Base-by-base conservation (phyloP, 306 rosid genomes). In the Malus sylvestris region DNA sequence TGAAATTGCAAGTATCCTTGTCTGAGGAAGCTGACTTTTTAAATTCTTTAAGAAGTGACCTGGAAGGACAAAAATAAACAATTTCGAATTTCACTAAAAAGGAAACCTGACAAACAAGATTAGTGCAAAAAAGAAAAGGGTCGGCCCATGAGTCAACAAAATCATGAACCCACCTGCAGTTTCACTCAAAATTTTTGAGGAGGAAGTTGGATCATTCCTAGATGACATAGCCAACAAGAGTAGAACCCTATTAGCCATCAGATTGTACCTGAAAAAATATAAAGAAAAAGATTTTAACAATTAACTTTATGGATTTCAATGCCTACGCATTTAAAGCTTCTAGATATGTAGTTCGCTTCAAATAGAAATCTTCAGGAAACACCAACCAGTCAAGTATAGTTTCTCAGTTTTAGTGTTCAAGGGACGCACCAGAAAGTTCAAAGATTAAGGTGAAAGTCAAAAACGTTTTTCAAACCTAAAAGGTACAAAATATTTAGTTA, bases 1-100 rank as follows among this genome's bases (percentile, higher is more conserved):
- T 10, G 98, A 89, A 81, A 95, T 95, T 65, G 99, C 96, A 65
- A 95, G 99, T 84, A 95, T 95, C 83, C 99, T 88, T 69, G 99
- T 95, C 86, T 95, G 99, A 66, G 99, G 99, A 83, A 95, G 97
- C 81, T 91, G 97, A 74, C 99, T 95, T 85, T 91, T 95, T 74
- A 95, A 82, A 85, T 82, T 95, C 89, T 87, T 90, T 84, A 95
- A 86, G 80, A 95, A 95, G 87, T 95, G 97, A 55, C 99, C 99
- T 95, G 89, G 46, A 88, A 72, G 78, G 64, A 53, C 44, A 79
- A 80, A 53, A 55, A 38, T 55, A 22, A 30, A 77, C 70, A 40
- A 30, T 70, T 49, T 65, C 62, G 16, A 62, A 57, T 57, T 29
- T n/a, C 8, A 13, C 46, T 25, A 23, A 51, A 63, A 71, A 4